Percentiles rank a stretch among this genome's conserved stretches.
phyloP scores from a whole-genome alignment of 768 basidiomycete genomes.

The Boletus coccyginus region DNA sequence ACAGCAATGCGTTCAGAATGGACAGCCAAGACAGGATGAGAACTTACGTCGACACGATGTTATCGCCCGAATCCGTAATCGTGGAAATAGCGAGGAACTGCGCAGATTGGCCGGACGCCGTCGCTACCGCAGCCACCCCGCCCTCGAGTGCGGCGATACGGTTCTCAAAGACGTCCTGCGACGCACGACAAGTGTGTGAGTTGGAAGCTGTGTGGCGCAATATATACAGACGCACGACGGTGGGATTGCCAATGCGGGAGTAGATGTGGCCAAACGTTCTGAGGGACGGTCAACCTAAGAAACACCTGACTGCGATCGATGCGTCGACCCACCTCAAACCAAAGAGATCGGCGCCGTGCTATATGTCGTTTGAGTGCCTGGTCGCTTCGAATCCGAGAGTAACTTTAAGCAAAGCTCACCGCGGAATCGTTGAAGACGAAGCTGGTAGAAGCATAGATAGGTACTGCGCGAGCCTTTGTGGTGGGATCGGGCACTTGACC shows the following conservation, averaged over 20 bases:
- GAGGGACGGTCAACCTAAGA: not conserved
- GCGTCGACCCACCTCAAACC: conserved; percentile 35
- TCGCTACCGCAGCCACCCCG: conserved; percentile 55
- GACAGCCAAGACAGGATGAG: not conserved
- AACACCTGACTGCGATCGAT: not conserved
- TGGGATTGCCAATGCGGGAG: conserved; percentile 56
- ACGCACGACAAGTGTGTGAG: not conserved
- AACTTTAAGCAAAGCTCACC: conserved; percentile 26
- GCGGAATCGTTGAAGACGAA: conserved; percentile 57
- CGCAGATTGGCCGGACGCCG: conserved; percentile 59
- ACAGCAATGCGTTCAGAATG: not conserved
- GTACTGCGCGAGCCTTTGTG: conserved; percentile 59
- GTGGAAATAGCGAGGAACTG: conserved; percentile 58
- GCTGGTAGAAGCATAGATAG: conserved; percentile 57
- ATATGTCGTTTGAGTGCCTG: conserved; percentile 3
- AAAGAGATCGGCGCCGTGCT: conserved; percentile 58
- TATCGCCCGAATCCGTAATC: conserved; percentile 55
- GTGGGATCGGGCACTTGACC: conserved; percentile 52
- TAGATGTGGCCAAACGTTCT: conserved; percentile 50
- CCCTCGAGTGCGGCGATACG: conserved; percentile 64
- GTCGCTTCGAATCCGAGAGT: not conserved
- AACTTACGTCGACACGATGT: conserved; percentile 58
- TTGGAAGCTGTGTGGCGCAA: not conserved
- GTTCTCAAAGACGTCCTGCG: conserved; percentile 61
- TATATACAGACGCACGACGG: conserved; percentile 39